Conservation (phyloP, 148 eudicot genomes). For the Cornus florida region DNA sequence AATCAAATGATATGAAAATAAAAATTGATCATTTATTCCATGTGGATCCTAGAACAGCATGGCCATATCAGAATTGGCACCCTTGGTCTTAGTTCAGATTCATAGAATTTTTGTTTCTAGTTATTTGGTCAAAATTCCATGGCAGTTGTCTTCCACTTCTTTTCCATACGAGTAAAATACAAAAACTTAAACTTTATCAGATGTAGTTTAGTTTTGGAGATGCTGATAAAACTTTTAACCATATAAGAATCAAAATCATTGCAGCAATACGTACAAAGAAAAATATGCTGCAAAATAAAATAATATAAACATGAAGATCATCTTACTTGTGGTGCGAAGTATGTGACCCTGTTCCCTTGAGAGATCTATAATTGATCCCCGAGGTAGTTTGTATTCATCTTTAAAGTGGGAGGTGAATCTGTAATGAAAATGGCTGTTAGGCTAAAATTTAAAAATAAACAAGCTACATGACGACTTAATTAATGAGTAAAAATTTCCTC, state of each 20-base stretch:
- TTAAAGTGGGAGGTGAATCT: slow-evolving; percentile 92
- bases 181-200: too few relatives aligned
- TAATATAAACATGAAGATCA: not conserved
- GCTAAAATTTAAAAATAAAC: not conserved
- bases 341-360: slow-evolving; percentile 74
- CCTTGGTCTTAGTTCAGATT: too few relatives aligned
- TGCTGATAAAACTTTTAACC: not conserved
- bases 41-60: too few relatives aligned
- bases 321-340: slow-evolving; percentile 81
- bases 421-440: slow-evolving; percentile 13
- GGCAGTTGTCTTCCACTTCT: not conserved
- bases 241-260: not conserved
- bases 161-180: not conserved
- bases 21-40: not conserved
- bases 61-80: too few relatives aligned
- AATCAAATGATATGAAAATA: not conserved
- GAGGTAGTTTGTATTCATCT: slow-evolving; percentile 84
- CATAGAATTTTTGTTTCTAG: too few relatives aligned
- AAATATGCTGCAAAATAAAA: not conserved
- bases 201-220: not conserved
- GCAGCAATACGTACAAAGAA: not conserved
- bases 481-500: not conserved
- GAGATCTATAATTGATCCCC: slow-evolving; percentile 76
- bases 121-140: too few relatives aligned
- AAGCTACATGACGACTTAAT: not conserved